These are phyloP conservation scores for Neurospora sp. DNA, from an alignment of 495 filamentous ascomycete genomes.

Conservation along the genomic window DNA sequence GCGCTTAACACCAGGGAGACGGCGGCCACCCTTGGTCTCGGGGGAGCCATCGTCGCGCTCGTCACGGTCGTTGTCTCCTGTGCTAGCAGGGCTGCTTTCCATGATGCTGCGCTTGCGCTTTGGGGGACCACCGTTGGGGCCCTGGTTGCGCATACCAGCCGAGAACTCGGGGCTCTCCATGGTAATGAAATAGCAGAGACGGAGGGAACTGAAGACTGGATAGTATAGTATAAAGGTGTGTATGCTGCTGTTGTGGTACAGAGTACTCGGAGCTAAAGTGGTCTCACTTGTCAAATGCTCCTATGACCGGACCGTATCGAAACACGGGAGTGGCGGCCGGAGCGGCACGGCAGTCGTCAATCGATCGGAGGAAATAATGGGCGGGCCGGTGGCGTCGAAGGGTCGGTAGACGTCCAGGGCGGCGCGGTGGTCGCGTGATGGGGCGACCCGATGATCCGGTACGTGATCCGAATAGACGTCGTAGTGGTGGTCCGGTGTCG, in stretches of 20 bases:
- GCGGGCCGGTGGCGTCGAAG: conserved; percentile 5
- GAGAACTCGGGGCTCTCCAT: conserved; percentile 26
- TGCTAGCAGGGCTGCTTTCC: conserved; percentile 62
- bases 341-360: conserved; percentile 3
- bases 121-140: conserved; percentile 23
- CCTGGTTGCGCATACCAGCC: conserved; percentile 33
- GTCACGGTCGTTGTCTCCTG: conserved; percentile 52
- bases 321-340: neutral
- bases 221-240: neutral
- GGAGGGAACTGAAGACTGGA: neutral
- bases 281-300: neutral
- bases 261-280: neutral
- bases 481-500: conserved; percentile 26
- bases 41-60: conserved; percentile 47
- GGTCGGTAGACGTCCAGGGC: conserved; percentile 15
- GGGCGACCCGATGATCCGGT: conserved; percentile 8
- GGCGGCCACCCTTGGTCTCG: conserved; percentile 20
- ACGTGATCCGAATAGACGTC: conserved; percentile 15
- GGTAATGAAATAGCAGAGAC: too few species aligned
- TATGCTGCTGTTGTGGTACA: neutral
- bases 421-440: conserved; percentile 18
- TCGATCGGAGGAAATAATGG: conserved; percentile 2
- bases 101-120: conserved; percentile 40
- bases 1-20: conserved; percentile 61
- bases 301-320: neutral